Base-by-base conservation (phyloP, 1,284 basidiomycete genomes). In the Cryptococcus wingfieldii region DNA sequence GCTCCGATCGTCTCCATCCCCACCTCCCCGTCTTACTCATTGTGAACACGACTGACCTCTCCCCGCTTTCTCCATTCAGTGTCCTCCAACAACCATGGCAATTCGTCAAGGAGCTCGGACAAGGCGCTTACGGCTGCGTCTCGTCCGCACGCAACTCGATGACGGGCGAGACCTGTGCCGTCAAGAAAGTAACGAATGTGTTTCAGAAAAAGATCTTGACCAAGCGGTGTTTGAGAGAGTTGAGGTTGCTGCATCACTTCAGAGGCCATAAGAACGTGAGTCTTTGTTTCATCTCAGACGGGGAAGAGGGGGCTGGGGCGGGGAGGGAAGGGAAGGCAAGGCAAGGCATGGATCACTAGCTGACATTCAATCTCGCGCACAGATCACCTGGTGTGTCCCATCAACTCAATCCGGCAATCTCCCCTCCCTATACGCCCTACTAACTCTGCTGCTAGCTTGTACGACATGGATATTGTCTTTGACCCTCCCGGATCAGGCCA, bases 401-500 rank as follows among this genome's bases (percentile, higher is more conserved):
- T 28, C 23, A 31, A n/a, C 38, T 28, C 19, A 28, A 44, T 23
- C 16, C 2, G 12, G 25, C 16, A 31, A 19, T 49, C 18, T 9
- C 18, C 3, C 3, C 27, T 10, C 16, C n/a, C 34, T 51, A 51
- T 49, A 37, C 34, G 18, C 5, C 34, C n/a, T 23, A 23, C 12
- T 13, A 4, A 28, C 14, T 23, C 42, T 42, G 2, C 27, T 43
- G 9, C 38, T 43, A 80, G 93, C 70, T 79, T 97, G 43, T 97
- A 96, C 69, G 94, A 97, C 75, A 94, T 97, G 90, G 93, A 95
- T 74, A 91, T 95, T 57, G 90, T 95, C 49, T 90, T 91, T 74
- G 87, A 89, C 65, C 83, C 88, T 16, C 72, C 74, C n/a, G 73
- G 73, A 56, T 87, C 83, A 58, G 88, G 89, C 62, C 88, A 89